Base-by-base conservation (phyloP, 805 yeast genomes). In the Saccharomycopsis schoenii region DNA sequence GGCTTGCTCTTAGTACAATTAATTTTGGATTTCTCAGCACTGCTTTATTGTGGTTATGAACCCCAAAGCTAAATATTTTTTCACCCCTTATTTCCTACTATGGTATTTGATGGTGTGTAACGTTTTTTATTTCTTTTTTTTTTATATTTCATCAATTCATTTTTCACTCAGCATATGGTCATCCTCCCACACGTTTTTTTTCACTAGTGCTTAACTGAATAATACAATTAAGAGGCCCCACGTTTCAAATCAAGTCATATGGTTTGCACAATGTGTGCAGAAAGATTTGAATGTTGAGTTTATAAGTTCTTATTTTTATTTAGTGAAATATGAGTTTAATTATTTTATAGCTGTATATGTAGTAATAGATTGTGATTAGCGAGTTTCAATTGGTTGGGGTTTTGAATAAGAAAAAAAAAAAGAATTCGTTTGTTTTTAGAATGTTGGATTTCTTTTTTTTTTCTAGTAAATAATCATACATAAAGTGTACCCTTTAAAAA, bases 71-170 rank as follows among this genome's bases (percentile, higher is more conserved):
- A 3, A 29, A 3, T 29, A 29, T 29, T 29, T 29, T 29, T 29
- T 4, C 6, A 3, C 34, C 6, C 34, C 34, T 6, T 29, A 29
- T 29, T 29, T 29, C 3, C 3, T 29, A 29, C 6, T 29, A 29
- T 29, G 6, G 34, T 29, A 29, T 29, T 29, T 29, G 34, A 4
- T 4, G 34, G 34, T 6, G 34, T 29, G 6, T 6, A 29, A 37
- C 41, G 41, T 37, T 19, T 25, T 51, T 51, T 51, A 3, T 25
- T 51, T 12, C 2, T 15, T 15, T 41, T 12, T 14, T 14, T 21
- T 29, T 37, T 4, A 66, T 55, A 62, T 73, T 74, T 66, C 79
- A 80, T 64, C 76, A 78, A 47, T 68, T 67, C 19, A 65, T 71
- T 60, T n/a, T 59, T 59, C n/a, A 60, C 62, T 56, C 66, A 66